A percentile compares a stretch with the other conserved stretches of the same genome.
Conservation (phyloP, 179 eudicot species). For the Spinacia oleracea region DNA sequence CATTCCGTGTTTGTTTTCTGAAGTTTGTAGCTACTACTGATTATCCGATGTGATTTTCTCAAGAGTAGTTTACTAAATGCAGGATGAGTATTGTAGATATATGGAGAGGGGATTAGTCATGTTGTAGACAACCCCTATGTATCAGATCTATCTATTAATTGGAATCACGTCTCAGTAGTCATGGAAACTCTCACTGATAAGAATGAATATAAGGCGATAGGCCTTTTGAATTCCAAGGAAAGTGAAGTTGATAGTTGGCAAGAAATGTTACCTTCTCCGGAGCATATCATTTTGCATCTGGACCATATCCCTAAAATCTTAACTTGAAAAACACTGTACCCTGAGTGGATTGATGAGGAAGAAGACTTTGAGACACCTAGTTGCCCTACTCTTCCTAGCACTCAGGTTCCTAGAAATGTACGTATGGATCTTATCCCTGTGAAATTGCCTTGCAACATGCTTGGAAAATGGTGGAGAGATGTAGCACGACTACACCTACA, state of each 20-base stretch:
- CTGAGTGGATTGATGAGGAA: constrained; percentile 97
- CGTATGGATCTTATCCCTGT: constrained; percentile 75
- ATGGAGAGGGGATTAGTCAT: constrained; percentile 57
- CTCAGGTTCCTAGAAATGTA: constrained; percentile 62
- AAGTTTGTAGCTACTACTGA: background rate
- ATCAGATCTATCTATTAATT: constrained; percentile 51
- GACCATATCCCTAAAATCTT: constrained; percentile 47
- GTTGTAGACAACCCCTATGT: constrained; percentile 51
- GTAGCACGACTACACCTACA: constrained; percentile 83
- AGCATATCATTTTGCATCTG: constrained; percentile 56
- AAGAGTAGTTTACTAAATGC: constrained; percentile 23
- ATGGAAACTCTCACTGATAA: constrained; percentile 45
- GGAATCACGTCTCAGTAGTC: constrained; percentile 57
- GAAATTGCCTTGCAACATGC: constrained; percentile 84
- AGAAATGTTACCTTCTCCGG: constrained; percentile 59
- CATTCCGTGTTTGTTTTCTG: background rate
- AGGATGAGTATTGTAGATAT: constrained; percentile 61
- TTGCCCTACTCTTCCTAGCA: constrained; percentile 65
- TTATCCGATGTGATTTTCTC: constrained; percentile 13
- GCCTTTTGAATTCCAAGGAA: constrained; percentile 64
- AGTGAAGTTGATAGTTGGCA: constrained; percentile 63
- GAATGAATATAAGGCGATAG: constrained; percentile 65
- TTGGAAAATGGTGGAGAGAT: constrained; percentile 72
- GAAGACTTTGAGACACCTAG: constrained; percentile 72
- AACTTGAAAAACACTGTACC: constrained; percentile 82